These are phyloP conservation scores for Fraxinus nigra DNA, from an alignment of 305 asterid genomes.

Conservation along the genomic window DNA sequence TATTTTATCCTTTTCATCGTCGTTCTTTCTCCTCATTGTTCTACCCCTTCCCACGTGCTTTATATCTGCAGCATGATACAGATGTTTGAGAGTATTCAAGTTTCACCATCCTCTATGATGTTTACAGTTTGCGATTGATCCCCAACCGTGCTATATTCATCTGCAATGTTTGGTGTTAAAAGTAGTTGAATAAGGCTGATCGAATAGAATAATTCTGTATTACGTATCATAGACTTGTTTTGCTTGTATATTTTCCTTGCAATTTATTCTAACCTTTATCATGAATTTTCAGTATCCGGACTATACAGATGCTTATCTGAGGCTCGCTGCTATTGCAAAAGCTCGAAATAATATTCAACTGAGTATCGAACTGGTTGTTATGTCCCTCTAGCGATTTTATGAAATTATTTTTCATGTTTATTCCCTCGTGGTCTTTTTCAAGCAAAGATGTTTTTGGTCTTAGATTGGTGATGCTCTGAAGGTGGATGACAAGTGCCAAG, in stretches of 20 bases:
- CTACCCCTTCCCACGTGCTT: background rate
- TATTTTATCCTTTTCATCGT: background rate
- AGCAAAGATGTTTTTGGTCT: conserved; percentile 29
- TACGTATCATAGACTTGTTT: conserved; percentile 10
- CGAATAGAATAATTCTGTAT: conserved; percentile 2
- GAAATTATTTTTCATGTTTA: conserved; percentile 6
- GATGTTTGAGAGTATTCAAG: background rate
- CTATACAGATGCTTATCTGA: conserved; percentile 86
- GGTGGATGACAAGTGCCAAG: conserved; percentile 84
- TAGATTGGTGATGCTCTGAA: conserved; percentile 86
- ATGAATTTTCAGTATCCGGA: conserved; percentile 71
- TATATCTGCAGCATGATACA: background rate
- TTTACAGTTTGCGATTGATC: background rate
- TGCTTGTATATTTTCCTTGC: conserved; percentile 16
- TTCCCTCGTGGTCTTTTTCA: background rate
- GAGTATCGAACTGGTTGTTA: conserved; percentile 82
- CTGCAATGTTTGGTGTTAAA: conserved; percentile 9
- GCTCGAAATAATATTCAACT: conserved; percentile 80
- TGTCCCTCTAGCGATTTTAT: conserved; percentile 24
- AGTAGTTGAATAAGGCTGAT: background rate
- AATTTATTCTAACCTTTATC: conserved; percentile 29
- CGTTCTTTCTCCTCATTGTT: background rate
- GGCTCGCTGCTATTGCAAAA: conserved; percentile 95
- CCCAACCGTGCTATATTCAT: background rate
- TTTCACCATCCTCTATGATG: background rate